Conservation (phyloP, 768 basidiomycete genomes). For the Harrya chromipes region DNA sequence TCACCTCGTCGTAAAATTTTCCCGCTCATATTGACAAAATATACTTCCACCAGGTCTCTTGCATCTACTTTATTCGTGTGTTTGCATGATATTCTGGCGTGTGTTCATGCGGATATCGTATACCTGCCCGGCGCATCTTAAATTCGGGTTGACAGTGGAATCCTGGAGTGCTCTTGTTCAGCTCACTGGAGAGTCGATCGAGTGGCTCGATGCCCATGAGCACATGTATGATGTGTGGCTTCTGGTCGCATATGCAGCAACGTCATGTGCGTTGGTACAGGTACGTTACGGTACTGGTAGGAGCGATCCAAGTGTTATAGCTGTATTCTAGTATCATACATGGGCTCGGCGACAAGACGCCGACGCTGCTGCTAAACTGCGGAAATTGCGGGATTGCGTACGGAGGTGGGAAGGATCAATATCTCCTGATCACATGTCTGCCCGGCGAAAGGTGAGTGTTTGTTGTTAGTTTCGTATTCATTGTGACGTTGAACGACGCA, state of each 20-base stretch:
- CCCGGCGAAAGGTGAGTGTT: constrained; percentile 73
- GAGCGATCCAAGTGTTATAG: constrained; percentile 6
- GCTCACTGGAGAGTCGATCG: constrained; percentile 77
- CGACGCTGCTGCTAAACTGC: constrained; percentile 69
- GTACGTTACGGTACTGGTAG: constrained; percentile 39
- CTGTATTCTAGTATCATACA: constrained; percentile 73
- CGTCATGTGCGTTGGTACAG: constrained; percentile 88
- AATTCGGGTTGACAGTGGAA: constrained; percentile 77
- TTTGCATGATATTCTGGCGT: constrained; percentile 96
- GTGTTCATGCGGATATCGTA: constrained; percentile 99
- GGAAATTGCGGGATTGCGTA: constrained; percentile 80
- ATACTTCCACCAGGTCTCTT: constrained; percentile 59
- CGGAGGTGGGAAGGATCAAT: constrained; percentile 84
- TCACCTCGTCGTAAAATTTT: not conserved
- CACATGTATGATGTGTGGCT: constrained; percentile 83
- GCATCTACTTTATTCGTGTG: constrained; percentile 83
- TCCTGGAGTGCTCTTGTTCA: constrained; percentile 73
- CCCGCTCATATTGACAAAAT: constrained; percentile 1
- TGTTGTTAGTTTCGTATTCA: not conserved
- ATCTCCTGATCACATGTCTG: constrained; percentile 92
- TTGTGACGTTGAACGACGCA: constrained; percentile 29
- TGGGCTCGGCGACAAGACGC: constrained; percentile 82
- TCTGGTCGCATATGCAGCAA: constrained; percentile 82
- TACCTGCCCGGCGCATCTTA: constrained; percentile 84
- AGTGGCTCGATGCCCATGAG: constrained; percentile 87